Evolutionary conservation across 208 protist genomes (phyloP).

Genomic region (Crithidia fasciculata): DNA sequence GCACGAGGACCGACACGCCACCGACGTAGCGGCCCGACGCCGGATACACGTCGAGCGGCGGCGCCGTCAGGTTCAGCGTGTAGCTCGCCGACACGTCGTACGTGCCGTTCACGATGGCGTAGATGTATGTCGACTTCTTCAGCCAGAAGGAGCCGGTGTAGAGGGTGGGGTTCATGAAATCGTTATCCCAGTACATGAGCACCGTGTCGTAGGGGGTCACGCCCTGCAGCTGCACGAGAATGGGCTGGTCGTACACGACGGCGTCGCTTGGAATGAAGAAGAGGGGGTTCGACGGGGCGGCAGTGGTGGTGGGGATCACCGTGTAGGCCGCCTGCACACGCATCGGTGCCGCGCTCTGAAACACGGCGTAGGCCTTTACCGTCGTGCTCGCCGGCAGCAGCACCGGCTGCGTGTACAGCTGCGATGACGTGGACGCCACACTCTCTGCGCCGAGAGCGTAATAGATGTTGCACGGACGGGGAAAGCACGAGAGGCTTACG

Average conservation of each 20-base stretch:
- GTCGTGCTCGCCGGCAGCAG: conserved; percentile 43
- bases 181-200: conserved; percentile 47
- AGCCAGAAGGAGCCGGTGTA: conserved; percentile 68
- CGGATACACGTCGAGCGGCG: conserved; percentile 54
- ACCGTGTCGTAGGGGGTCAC: conserved; percentile 28
- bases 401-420: conserved; percentile 35
- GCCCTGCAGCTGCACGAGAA: conserved; percentile 50
- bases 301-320: conserved; percentile 17
- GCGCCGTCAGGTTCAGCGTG: conserved; percentile 33
- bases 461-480: conserved; percentile 59
- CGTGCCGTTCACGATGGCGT: conserved; percentile 52
- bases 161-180: conserved; percentile 29
- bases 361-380: conserved; percentile 47
- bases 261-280: conserved; percentile 38
- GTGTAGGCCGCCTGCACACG: conserved; percentile 44
- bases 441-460: conserved; percentile 48
- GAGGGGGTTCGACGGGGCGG: neutral
- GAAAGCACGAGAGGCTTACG: conserved; percentile 51
- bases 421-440: conserved; percentile 20
- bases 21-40: conserved; percentile 60
- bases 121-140: conserved; percentile 39
- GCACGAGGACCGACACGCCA: conserved; percentile 55
- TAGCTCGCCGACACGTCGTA: conserved; percentile 39
- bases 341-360: conserved; percentile 27
- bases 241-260: conserved; percentile 43